phyloP scores from a whole-genome alignment of 768 basidiomycete species.

The Amanita pseudoporphyria region DNA sequence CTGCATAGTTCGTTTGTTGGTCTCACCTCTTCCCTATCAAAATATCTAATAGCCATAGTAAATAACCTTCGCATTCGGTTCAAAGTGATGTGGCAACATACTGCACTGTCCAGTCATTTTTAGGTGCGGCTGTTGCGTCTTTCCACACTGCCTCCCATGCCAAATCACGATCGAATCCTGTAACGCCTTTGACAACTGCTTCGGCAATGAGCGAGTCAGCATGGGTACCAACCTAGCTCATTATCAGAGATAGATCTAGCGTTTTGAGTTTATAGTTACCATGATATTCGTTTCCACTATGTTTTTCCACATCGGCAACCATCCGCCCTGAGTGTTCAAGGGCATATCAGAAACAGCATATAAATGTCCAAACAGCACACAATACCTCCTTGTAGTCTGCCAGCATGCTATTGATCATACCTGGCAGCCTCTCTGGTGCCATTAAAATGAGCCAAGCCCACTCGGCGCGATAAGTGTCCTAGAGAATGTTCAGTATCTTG shows the following conservation, averaged over 20 bases:
- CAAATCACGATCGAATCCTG: conserved; percentile 48
- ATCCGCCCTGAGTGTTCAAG: conserved; percentile 41
- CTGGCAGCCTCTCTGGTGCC: conserved; percentile 66
- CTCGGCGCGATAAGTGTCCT: conserved; percentile 73
- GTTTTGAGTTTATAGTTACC: conserved; percentile 25
- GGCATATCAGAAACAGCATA: neutral
- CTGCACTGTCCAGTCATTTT: conserved; percentile 36
- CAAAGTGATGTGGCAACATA: neutral
- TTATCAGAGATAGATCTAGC: neutral
- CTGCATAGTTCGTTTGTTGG: neutral
- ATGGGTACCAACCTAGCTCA: conserved; percentile 59
- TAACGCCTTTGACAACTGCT: conserved; percentile 56
- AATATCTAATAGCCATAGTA: conserved; percentile 34
- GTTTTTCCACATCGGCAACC: conserved; percentile 91
- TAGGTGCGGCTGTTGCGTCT: conserved; percentile 57
- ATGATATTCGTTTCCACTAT: conserved; percentile 84
- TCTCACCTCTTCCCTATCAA: conserved; percentile 59
- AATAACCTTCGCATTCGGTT: neutral
- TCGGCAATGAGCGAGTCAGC: conserved; percentile 73
- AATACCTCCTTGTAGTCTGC: conserved; percentile 62
- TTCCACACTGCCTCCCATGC: conserved; percentile 73
- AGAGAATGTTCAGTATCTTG: neutral
- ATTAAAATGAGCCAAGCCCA: conserved; percentile 76
- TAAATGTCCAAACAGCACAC: neutral
- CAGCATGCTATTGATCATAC: conserved; percentile 73